Evolutionary conservation across 2,329 filamentous ascomycete genomes (phyloP).

Genomic region (Zymoseptoria tritici): DNA sequence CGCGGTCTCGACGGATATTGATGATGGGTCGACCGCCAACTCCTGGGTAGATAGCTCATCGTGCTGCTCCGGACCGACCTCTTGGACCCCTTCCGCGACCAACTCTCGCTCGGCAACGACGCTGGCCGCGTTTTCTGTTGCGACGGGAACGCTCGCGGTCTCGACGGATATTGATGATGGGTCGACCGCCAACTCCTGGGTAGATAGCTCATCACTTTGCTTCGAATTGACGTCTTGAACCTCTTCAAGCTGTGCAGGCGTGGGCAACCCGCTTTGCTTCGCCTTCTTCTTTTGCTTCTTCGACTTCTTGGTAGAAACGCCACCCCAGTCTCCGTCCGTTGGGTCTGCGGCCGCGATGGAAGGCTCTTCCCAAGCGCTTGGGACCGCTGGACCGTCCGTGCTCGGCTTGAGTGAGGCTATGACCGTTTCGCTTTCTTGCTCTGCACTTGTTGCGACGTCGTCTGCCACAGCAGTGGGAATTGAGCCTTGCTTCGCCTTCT

Average conservation of each 20-base stretch:
- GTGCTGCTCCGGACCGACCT: background rate
- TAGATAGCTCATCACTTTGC: background rate
- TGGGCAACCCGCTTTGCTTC: slow-evolving; percentile 16
- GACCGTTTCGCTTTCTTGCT: too few relatives aligned
- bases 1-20: too few relatives aligned
- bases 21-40: too few relatives aligned
- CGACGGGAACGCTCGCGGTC: too few relatives aligned
- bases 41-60: background rate
- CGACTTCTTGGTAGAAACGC: slow-evolving; percentile 25
- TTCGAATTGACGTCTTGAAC: background rate
- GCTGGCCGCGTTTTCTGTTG: too few relatives aligned
- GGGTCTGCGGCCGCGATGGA: slow-evolving; percentile 5
- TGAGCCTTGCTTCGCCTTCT: slow-evolving; percentile 22
- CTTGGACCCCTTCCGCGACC: background rate
- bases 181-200: too few relatives aligned
- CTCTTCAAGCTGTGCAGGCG: slow-evolving; percentile 2
- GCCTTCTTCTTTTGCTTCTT: slow-evolving; percentile 40
- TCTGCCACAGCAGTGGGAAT: background rate
- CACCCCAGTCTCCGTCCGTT: slow-evolving; percentile 15
- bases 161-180: too few relatives aligned
- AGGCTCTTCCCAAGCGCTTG: background rate
- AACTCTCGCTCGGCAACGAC: too few relatives aligned
- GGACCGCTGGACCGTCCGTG: background rate
- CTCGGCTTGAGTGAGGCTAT: background rate
- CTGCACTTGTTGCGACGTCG: background rate